Percentiles rank a stretch among this genome's conserved stretches.
These are phyloP conservation scores for Lasiosphaeria miniovina DNA, from an alignment of 495 filamentous ascomycete species.

Conservation along the genomic window DNA sequence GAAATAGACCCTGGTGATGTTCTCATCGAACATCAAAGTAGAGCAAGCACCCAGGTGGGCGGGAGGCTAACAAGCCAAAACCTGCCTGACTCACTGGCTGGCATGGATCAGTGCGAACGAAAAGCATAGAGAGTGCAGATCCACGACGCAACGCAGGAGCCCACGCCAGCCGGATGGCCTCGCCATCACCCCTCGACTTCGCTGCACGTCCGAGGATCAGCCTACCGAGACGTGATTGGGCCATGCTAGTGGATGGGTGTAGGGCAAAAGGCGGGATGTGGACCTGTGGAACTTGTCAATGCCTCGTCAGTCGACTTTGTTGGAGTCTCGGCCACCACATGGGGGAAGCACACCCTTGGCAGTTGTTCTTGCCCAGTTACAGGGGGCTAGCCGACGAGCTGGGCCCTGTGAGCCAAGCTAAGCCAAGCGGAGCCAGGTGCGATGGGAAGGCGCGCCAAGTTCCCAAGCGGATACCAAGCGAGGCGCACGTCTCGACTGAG, in stretches of 20 bases:
- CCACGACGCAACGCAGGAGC: background rate
- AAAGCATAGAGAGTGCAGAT: too few species aligned
- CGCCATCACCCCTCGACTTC: constrained; percentile 1
- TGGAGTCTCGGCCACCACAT: background rate
- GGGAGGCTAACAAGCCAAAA: too few species aligned
- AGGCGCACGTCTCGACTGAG: too few species aligned
- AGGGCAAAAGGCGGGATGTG: constrained; percentile 14
- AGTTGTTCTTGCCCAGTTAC: background rate
- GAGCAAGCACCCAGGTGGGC: too few species aligned
- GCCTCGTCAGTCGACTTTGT: background rate
- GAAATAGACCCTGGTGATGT: too few species aligned
- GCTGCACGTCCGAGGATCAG: constrained; percentile 7
- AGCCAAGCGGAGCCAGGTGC: background rate
- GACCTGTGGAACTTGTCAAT: background rate
- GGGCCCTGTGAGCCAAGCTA: background rate
- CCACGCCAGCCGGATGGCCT: background rate
- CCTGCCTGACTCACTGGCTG: too few species aligned
- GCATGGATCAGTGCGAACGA: too few species aligned
- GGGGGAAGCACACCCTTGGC: background rate
- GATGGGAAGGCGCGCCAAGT: too few species aligned
- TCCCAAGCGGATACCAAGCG: too few species aligned
- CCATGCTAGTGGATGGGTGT: constrained; percentile 8
- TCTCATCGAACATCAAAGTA: too few species aligned
- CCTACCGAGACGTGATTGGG: constrained; percentile 17
- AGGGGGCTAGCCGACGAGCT: background rate